These are phyloP conservation scores for Albugo candida DNA, from an alignment of 352 stramenopile species.

Conservation along the genomic window DNA sequence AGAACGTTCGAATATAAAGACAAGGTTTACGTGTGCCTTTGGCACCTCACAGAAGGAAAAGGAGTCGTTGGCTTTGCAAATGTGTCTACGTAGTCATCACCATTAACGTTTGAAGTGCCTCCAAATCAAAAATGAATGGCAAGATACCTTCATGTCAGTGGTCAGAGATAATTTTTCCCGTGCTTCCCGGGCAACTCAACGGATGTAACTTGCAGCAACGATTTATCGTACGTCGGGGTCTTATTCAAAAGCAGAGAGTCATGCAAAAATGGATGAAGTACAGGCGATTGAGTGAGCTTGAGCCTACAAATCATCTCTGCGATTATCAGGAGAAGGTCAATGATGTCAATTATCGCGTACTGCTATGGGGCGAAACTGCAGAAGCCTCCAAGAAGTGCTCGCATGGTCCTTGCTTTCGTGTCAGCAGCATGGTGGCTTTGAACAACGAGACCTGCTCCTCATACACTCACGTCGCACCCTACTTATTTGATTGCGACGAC, in stretches of 20 bases:
- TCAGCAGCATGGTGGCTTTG: no score
- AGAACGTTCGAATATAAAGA: no score
- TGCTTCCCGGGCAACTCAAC: conserved; percentile 24
- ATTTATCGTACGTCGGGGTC: conserved; percentile 3
- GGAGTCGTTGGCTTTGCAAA: conserved; percentile 34
- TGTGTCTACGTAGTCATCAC: conserved; percentile 8
- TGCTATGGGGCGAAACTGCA: no score
- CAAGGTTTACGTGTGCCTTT: conserved; percentile 21
- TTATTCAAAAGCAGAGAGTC: conserved; percentile 15
- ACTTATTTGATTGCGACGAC: conserved; percentile 39
- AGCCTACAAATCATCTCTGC: no score
- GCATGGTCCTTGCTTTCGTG: no score
- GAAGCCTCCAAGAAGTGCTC: no score
- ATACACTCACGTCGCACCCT: not conserved
- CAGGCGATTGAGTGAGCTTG: no score
- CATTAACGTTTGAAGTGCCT: conserved; percentile 5
- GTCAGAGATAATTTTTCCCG: conserved; percentile 29
- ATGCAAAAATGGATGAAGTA: conserved; percentile 8
- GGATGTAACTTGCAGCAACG: conserved; percentile 6
- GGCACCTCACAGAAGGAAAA: conserved; percentile 62
- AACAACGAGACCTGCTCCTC: no score
- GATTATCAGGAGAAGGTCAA: no score
- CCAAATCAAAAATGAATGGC: conserved; percentile 8
- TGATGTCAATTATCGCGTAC: no score
- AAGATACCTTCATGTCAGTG: conserved; percentile 50